These are phyloP conservation scores for Chrysochromulina tobinii DNA, from an alignment of 78 protist species.

Conservation along the genomic window DNA sequence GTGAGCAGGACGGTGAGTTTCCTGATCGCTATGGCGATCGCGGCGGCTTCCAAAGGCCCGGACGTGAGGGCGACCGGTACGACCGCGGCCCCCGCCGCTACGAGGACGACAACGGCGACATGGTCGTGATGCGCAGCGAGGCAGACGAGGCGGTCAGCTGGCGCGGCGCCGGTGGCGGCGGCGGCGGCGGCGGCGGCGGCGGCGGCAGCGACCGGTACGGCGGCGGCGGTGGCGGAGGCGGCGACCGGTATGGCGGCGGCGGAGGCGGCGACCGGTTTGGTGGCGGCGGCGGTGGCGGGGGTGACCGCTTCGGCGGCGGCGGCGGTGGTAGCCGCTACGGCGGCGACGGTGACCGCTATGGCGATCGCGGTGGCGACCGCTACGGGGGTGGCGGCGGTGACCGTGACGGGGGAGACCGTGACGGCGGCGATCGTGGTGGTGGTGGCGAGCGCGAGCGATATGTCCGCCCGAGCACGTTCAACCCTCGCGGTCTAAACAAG, in stretches of 20 bases:
- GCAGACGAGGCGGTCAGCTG: not conserved
- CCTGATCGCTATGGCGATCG: not conserved
- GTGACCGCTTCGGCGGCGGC: not conserved
- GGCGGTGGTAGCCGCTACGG: not conserved
- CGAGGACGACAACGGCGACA: not conserved
- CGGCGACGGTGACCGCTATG: not conserved
- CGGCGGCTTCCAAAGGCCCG: not conserved
- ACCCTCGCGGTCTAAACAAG: too few species aligned
- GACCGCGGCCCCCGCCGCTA: not conserved
- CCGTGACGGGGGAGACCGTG: too few species aligned
- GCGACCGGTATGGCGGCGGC: too few species aligned
- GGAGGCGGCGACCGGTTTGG: too few species aligned
- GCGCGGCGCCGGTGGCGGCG: constrained; percentile 4
- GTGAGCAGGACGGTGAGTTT: not conserved
- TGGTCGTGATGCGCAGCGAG: not conserved
- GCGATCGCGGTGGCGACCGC: too few species aligned
- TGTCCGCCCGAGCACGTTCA: too few species aligned
- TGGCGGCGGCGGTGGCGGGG: too few species aligned
- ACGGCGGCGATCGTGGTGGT: too few species aligned
- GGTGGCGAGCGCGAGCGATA: too few species aligned
- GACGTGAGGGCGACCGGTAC: not conserved
- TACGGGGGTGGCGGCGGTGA: too few species aligned
- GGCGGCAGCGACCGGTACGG: not conserved
- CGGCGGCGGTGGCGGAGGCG: not conserved
- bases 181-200: constrained; percentile 13